Base-by-base conservation (phyloP, 1,284 basidiomycete species). In the Ustilago crameri region DNA sequence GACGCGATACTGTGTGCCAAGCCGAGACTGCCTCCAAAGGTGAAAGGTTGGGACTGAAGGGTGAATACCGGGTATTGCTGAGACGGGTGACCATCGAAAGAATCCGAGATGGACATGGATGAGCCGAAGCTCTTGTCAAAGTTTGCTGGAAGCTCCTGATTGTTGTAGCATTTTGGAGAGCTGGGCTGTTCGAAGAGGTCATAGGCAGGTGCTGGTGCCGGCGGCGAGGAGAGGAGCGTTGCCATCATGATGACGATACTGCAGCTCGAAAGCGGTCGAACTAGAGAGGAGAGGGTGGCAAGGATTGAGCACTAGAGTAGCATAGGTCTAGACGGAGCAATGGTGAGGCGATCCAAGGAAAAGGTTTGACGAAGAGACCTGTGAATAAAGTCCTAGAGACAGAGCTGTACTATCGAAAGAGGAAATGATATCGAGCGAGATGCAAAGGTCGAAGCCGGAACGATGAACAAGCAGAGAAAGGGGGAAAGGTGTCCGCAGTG, bases 21-120 rank as follows among this genome's bases (percentile, higher is more conserved):
- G 49, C 67, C 58, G 27, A 70, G 44, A 43, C 18, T 49, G 50
- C 41, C 41, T 22, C 45, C 48, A 48, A 68, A 60, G 43, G 50
- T 55, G 37, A 52, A 54, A 30, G 51, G 48, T 26, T 63, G 54
- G 5, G 63, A 30, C 12, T 45, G 51, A 4, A 50, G 35, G 12
- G 51, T 7, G 15, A 59, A 30, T 7, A 43, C 18, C 12, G 69
- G 40, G 43, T 54, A 49, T 35, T 38, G 26, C 22, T 50, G 61
- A 12, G 71, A 47, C 3, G 48, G 20, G 57, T 62, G 46, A 15
- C 68, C 72, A 22, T 82, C 80, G 20, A 79, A 51, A 5, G 78
- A 81, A 18, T 74, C 73, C 8, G 76, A 76, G 41, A 82, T 72
- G 40, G 79, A 81, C 81, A 82, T 81, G 35, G 77, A 79, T n/a